Percentiles rank a stretch among this genome's conserved stretches.
phyloP scores from a whole-genome alignment of 2,329 filamentous ascomycete genomes.

The Colletotrichum brevisporum region DNA sequence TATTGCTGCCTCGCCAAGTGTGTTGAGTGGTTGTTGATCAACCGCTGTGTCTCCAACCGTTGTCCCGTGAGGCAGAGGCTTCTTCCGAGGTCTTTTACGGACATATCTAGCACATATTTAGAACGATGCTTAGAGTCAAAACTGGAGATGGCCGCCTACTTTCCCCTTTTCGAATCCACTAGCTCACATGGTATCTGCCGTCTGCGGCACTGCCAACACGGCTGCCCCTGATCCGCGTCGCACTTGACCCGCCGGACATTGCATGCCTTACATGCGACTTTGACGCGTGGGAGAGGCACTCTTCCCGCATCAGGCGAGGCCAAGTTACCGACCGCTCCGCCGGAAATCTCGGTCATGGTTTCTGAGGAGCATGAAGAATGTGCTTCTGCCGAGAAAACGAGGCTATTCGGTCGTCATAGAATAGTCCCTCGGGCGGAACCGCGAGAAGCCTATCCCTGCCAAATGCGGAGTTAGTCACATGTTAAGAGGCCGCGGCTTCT shows the following conservation, averaged over 20 bases:
- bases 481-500: conserved; percentile 1
- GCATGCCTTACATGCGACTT: conserved; percentile 32
- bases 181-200: conserved; percentile 28
- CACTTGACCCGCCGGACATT: conserved; percentile 32
- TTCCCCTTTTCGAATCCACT: conserved; percentile 26
- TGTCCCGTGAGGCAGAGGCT: background rate
- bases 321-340: background rate
- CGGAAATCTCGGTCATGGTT: background rate
- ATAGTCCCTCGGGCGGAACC: background rate
- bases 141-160: background rate
- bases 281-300: conserved; percentile 39
- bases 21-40: background rate
- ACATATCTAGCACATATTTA: conserved; percentile 9
- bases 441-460: background rate
- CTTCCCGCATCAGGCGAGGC: background rate
- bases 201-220: conserved; percentile 33
- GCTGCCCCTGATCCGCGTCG: conserved; percentile 18
- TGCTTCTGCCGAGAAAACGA: background rate
- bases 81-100: conserved; percentile 12
- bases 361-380: no score
- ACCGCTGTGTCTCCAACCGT: no score
- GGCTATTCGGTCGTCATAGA: background rate
- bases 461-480: background rate
- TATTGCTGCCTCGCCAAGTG: background rate
- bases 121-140: background rate